Base-by-base conservation (phyloP, 192 early-diverging fungal species). In the Funneliformis geosporum region DNA sequence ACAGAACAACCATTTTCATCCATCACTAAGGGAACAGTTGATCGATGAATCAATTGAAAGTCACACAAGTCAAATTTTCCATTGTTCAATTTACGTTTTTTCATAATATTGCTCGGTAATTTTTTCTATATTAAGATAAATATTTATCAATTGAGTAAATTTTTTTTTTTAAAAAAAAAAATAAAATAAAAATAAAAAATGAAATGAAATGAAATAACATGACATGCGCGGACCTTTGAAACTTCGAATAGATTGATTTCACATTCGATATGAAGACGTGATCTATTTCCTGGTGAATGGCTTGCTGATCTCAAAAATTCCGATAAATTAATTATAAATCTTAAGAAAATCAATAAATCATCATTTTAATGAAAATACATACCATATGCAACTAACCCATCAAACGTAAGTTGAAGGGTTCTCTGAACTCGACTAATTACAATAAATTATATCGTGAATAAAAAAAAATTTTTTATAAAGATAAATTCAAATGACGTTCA, bases 381-480 rank as follows among this genome's bases (percentile, higher is more conserved):
- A 78, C 76, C 64, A 27, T 55, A 25, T 8, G 47, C 21, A 23
- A 44, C 65, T 28, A 78, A 47, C 8, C 42, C 50, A 18, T 78
- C 64, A 44, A 78, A 23, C 42, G 61, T 78, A 44, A 78, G 42
- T 28, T 60, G 8, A 78, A 78, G 76, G 4, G 76, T 38, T 28
- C 76, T 62, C 11, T 27, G 5, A 46, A 27, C 33, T 55, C 76
- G 76, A 66, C 76, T 78, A 38, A 28, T 67, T 5, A 33, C n/a
- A 33, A 33, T 2, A 39, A 47, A 7, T 18, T 16, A 1, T 9
- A 61, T 38, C 8, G 33, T 66, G n/a, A n/a, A 47, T 7, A n/a
- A 67, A 64, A 33, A 67, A 62, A 7, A 25, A 78, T 12, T 67
- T 21, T 8, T 14, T 1, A 66, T 18, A 38, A 33, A 33, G 25